Evolutionary conservation across 2,329 filamentous ascomycete species (phyloP), one percentile per base, ranked within the genome.

Genomic region (Elsinoe necatrix): DNA sequence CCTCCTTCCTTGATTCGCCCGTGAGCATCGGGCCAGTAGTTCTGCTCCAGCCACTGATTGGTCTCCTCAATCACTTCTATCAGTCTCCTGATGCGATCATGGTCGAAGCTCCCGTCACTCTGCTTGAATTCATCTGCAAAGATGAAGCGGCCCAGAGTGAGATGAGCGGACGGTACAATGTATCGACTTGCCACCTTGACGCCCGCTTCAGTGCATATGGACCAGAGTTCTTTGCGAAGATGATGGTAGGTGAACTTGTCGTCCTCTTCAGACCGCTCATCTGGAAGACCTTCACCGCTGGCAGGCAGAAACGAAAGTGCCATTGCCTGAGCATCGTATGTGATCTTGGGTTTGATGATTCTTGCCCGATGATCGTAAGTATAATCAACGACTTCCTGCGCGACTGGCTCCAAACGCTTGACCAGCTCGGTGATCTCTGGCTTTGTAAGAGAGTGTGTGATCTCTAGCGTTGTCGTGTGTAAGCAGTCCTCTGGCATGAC

Each of bases 201-300:
- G 1, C 87, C 87, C 0, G 82, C 78, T 2, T 73, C 73, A 45
- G 76, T 73, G 2, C 82, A 80, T 23, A 82, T 73, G 50, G 79
- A 75, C 68, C 85, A 93, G 11, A 95, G 68, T 66, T 95, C 89
- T 3, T 85, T 80, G 2, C 92, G 83, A 7, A 97, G 80, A 69
- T 97, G 92, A 67, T 96, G 92, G 69, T 96, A 96, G 0, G 87
- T 91, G 71, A 89, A 96, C 1, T 63, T 66, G 62, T 93, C 86
- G 16, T 81, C 78, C 37, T 77, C 65, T 0, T 55, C 47, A 1
- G 63, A 71, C 14, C 74, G 68, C n/a, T 63, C 61, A 1, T 67
- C 62, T 29, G 43, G 25, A 3, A 48, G 34, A 0, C 68, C 64
- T 72, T 89, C 85, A 9, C 82, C 83, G 20, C 21, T 29, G 0